These are phyloP conservation scores for Yamadazyma nakazawae DNA, from an alignment of 805 yeast species.

Conservation along the genomic window DNA sequence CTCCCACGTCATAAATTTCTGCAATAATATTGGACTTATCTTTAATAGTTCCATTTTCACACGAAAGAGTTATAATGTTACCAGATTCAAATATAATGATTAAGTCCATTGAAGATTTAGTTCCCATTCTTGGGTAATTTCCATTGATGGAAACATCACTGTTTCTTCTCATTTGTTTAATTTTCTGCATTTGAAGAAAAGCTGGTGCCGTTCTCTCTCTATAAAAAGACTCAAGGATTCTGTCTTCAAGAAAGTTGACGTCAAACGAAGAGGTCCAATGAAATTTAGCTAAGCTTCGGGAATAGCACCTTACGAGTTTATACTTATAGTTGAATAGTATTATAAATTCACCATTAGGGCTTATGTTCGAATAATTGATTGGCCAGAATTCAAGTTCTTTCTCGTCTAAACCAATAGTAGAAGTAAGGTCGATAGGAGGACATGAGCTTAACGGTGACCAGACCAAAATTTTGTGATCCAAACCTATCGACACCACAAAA, in stretches of 20 bases:
- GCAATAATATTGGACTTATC: constrained; percentile 25
- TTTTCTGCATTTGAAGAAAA: constrained; percentile 27
- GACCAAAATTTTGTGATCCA: constrained; percentile 67
- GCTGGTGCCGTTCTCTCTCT: constrained; percentile 53
- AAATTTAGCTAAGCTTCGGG: constrained; percentile 52
- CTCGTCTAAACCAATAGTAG: constrained; percentile 23
- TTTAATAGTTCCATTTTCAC: constrained; percentile 43
- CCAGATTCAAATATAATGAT: constrained; percentile 54
- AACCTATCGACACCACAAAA: constrained; percentile 65
- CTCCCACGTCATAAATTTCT: constrained; percentile 12
- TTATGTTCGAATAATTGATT: constrained; percentile 52
- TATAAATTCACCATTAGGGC: constrained; percentile 57
- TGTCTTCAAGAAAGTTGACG: constrained; percentile 20
- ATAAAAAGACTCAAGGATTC: constrained; percentile 57
- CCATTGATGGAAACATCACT: constrained; percentile 34
- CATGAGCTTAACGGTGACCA: constrained; percentile 61
- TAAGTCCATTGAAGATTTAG: constrained; percentile 39
- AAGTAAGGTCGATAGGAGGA: constrained; percentile 24
- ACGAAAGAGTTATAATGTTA: constrained; percentile 44
- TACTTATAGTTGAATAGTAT: constrained; percentile 49
- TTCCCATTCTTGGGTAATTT: constrained; percentile 25
- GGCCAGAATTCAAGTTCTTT: constrained; percentile 51
- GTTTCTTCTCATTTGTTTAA: constrained; percentile 26
- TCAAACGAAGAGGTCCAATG: constrained; percentile 48
- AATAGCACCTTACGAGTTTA: constrained; percentile 59